Base-by-base conservation (phyloP, 1,284 basidiomycete species). In the Malassezia japonica region DNA sequence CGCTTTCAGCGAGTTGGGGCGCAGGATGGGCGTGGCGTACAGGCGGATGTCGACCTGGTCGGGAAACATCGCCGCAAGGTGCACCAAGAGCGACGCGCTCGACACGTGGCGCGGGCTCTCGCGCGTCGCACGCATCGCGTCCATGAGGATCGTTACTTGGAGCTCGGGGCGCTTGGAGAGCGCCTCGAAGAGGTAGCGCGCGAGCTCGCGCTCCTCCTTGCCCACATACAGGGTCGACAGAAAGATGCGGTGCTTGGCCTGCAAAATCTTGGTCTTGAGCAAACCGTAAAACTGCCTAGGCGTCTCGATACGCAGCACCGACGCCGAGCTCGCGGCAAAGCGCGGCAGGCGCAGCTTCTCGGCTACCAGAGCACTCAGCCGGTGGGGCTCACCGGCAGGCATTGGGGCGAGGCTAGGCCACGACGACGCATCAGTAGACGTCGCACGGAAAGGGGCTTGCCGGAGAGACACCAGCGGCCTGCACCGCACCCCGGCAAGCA, bases 41-140 rank as follows among this genome's bases (percentile, higher is more conserved):
- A 98, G 59, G 3, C 68, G 47, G 88, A 79, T 78, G 50, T 84
- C 82, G 15, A 90, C 83, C 54, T 86, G 80, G 16, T 82, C 77
- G 0, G 85, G 84, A 71, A 84, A 88, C 18, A 58, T 57, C 12
- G 52, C 40, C 9, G 52, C 58, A 18, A 72, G 50, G 27, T 48
- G 48, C 3, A 65, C 57, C 5, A 72, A 49, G 1, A 72, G 48
- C 24, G 51, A 81, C 9, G 70, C 65, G 36, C 62, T 59, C 0
- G 87, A 79, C 0, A 74, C 70, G 25, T 55, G 57, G 1, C 61
- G 83, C 20, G 80, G 78, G 3, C 79, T 75, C 25, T 86, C 86
- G 5, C 92, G 82, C 7, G 92, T 98, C 1, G 87, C 87, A 34
- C 92, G 83, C 67, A 95, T 86, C 53, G 87, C 80, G 75, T 99